Evolutionary conservation across 148 eudicot species (phyloP).

Genomic region (Diospyros lotus): DNA sequence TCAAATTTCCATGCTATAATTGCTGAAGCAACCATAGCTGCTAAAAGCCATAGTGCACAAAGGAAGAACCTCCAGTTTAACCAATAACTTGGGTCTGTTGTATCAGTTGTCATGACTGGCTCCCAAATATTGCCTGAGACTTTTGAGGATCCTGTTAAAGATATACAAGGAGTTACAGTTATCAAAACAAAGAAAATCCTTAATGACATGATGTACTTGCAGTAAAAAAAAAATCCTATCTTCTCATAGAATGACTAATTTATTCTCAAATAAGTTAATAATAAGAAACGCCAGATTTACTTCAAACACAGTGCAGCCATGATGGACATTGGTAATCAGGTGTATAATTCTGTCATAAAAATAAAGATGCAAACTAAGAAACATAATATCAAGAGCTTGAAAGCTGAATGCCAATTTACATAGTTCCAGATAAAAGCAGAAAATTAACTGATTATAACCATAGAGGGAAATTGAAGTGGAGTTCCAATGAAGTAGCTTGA

Average conservation of each 20-base stretch:
- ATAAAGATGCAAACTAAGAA: background rate
- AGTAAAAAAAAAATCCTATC: background rate
- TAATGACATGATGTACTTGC: background rate
- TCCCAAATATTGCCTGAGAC: constrained; percentile 16
- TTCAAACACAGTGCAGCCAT: background rate
- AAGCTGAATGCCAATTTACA: background rate
- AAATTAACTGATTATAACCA: background rate
- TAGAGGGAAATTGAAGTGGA: background rate
- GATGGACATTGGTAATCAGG: background rate
- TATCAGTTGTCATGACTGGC: constrained; percentile 52
- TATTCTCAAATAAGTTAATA: background rate
- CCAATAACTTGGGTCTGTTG: constrained; percentile 77
- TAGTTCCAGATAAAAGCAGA: background rate
- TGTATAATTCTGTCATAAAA: background rate
- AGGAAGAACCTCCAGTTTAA: constrained; percentile 87
- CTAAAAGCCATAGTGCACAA: constrained; percentile 60
- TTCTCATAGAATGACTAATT: background rate
- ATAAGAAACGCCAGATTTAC: background rate
- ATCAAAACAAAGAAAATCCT: background rate
- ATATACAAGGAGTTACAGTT: constrained; percentile 11
- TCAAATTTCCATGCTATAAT: constrained; percentile 66
- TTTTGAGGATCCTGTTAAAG: constrained; percentile 19
- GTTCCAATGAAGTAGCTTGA: background rate
- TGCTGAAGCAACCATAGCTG: constrained; percentile 29
- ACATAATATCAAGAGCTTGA: background rate